A percentile compares a stretch with the other conserved stretches of the same genome.
Evolutionary conservation across 805 yeast genomes (phyloP).

Genomic region (Lachancea waltii): DNA sequence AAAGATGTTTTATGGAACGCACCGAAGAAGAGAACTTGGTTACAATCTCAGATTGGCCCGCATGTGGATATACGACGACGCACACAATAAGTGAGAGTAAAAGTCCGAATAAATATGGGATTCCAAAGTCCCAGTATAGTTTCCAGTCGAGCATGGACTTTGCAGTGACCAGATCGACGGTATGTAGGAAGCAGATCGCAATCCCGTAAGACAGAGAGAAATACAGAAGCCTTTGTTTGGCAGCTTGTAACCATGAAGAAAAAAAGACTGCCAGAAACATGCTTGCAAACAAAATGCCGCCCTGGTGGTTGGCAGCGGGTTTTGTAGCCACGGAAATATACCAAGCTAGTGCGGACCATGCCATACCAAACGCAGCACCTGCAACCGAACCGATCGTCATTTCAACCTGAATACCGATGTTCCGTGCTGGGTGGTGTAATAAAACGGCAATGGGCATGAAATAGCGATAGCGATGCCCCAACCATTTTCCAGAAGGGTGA

Average conservation of each 20-base stretch:
- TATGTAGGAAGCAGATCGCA: conserved; percentile 34
- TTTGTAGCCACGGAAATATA: conserved; percentile 37
- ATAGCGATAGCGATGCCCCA: conserved; percentile 35
- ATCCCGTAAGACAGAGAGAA: conserved; percentile 33
- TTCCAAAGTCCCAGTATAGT: conserved; percentile 36
- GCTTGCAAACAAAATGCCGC: conserved; percentile 41
- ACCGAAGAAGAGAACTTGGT: conserved; percentile 23
- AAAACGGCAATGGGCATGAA: conserved; percentile 39
- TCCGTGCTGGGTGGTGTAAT: conserved; percentile 43
- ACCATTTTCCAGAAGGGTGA: conserved; percentile 36
- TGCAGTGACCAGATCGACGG: conserved; percentile 20
- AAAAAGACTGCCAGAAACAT: conserved; percentile 34
- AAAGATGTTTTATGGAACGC: conserved; percentile 21
- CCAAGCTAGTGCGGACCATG: conserved; percentile 40
- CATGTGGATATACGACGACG: conserved; percentile 34
- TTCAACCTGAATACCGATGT: conserved; percentile 43
- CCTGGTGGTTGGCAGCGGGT: conserved; percentile 38
- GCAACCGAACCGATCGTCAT: conserved; percentile 36
- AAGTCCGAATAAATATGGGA: conserved; percentile 42
- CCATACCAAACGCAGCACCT: conserved; percentile 39
- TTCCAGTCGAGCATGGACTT: conserved; percentile 29
- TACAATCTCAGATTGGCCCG: conserved; percentile 35
- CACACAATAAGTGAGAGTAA: conserved; percentile 34
- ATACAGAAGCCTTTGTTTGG: conserved; percentile 37
- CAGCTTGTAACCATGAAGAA: conserved; percentile 38